Evolutionary conservation across 441 rosid genomes (phyloP).

Genomic region (Flueggea neowawraea): DNA sequence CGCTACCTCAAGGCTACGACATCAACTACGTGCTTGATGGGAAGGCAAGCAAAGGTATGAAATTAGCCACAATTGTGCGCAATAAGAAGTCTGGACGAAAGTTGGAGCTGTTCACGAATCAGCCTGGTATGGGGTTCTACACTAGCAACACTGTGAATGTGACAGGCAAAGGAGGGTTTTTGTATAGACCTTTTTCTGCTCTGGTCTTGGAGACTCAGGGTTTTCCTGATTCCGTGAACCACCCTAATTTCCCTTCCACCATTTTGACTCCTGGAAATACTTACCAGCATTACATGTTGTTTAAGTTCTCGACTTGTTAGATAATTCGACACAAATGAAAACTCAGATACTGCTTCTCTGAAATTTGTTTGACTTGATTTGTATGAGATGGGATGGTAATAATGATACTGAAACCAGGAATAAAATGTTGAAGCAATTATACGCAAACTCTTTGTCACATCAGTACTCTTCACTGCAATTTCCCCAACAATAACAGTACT

Average conservation of each 20-base stretch:
- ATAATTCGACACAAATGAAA: too few relatives aligned
- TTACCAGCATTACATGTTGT: conserved; percentile 61
- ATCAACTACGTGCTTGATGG: conserved; percentile 65
- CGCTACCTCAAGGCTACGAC: conserved; percentile 65
- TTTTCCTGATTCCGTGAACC: conserved; percentile 67
- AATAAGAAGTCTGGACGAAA: conserved; percentile 52
- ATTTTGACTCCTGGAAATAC: conserved; percentile 44
- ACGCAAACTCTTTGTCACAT: too few relatives aligned
- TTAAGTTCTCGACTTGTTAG: conserved; percentile 41
- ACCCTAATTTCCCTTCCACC: conserved; percentile 66
- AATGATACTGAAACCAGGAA: too few relatives aligned
- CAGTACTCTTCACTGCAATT: too few relatives aligned
- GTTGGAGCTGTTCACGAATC: conserved; percentile 58
- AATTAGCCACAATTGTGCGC: conserved; percentile 42
- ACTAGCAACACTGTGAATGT: conserved; percentile 42
- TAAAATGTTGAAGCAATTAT: too few relatives aligned
- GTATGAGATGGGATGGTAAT: too few relatives aligned
- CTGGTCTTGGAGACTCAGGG: conserved; percentile 82
- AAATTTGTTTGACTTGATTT: too few relatives aligned
- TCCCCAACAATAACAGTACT: too few relatives aligned
- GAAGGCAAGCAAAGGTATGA: conserved; percentile 18
- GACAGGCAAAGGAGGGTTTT: conserved; percentile 63
- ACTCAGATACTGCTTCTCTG: too few relatives aligned
- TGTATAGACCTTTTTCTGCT: conserved; percentile 54
- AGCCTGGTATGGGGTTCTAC: conserved; percentile 82